A percentile compares a stretch with the other conserved stretches of the same genome.
Evolutionary conservation across 495 filamentous ascomycete genomes (phyloP).

Genomic region (Trichoderma reesei): DNA sequence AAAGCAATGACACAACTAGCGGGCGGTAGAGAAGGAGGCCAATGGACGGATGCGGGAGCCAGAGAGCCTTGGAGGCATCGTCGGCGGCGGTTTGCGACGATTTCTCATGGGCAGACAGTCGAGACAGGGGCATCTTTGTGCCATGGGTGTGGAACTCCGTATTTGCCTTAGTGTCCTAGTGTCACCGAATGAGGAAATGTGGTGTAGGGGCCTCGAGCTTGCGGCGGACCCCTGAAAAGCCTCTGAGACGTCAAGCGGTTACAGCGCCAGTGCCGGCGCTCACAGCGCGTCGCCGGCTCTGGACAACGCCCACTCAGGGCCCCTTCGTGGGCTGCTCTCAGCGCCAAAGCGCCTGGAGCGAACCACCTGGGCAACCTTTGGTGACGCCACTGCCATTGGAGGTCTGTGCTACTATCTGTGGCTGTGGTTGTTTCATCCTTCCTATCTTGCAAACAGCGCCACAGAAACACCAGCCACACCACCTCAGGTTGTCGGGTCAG

Average conservation of each 20-base stretch:
- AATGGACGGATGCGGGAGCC: not conserved
- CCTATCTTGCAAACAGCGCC: not conserved
- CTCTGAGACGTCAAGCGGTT: not conserved
- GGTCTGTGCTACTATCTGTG: not conserved
- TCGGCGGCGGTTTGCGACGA: conserved; percentile 3
- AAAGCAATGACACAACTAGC: conserved; percentile 4
- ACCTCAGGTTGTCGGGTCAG: not conserved
- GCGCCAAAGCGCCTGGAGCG: too few relatives aligned
- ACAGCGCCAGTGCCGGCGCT: not conserved
- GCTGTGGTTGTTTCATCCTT: not conserved
- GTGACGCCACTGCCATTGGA: not conserved
- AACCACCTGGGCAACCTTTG: too few relatives aligned
- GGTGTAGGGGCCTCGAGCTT: not conserved
- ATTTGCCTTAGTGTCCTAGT: not conserved
- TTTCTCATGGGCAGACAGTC: not conserved
- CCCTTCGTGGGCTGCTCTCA: too few relatives aligned
- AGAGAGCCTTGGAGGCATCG: not conserved
- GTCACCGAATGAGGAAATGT: not conserved
- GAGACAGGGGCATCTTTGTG: not conserved
- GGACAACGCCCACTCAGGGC: too few relatives aligned
- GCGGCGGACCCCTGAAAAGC: not conserved
- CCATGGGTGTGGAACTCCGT: not conserved
- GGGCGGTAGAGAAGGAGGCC: not conserved
- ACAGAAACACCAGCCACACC: conserved; percentile 8
- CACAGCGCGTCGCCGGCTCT: too few relatives aligned